A percentile compares a stretch with the other conserved stretches of the same genome.
These are phyloP conservation scores for Lathyrus aphaca DNA, from an alignment of 306 rosid genomes.

Conservation along the genomic window DNA sequence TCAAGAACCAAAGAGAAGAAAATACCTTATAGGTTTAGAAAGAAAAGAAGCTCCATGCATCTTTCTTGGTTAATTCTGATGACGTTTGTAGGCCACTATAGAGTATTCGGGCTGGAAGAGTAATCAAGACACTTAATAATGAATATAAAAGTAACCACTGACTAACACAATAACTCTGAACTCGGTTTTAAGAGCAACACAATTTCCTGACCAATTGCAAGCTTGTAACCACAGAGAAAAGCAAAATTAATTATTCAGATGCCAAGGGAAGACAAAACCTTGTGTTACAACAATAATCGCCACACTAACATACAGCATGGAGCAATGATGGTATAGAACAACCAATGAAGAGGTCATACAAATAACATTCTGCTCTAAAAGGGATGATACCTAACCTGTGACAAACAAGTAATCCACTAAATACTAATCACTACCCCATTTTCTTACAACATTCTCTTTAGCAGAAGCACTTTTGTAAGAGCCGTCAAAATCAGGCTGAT, in stretches of 20 bases:
- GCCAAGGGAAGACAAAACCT: slow-evolving; percentile 1
- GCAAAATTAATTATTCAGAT: neutral
- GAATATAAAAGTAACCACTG: neutral
- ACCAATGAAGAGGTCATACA: slow-evolving; percentile 12
- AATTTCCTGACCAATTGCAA: slow-evolving; percentile 14
- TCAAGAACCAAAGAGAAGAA: neutral
- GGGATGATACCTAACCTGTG: slow-evolving; percentile 41
- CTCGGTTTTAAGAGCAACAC: slow-evolving; percentile 10
- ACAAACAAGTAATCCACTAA: slow-evolving; percentile 40
- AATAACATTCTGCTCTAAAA: slow-evolving; percentile 14
- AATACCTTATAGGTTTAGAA: slow-evolving; percentile 1
- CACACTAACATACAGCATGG: slow-evolving; percentile 29
- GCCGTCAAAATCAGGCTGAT: slow-evolving; percentile 47
- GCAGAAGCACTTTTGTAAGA: slow-evolving; percentile 59
- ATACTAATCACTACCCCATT: slow-evolving; percentile 74
- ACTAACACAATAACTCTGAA: slow-evolving; percentile 17
- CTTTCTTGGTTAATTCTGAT: slow-evolving; percentile 14
- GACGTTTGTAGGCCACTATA: slow-evolving; percentile 4
- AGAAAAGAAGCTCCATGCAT: slow-evolving; percentile 17
- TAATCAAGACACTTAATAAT: neutral
- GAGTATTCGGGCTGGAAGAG: neutral
- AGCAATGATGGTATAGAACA: no score
- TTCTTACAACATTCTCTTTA: slow-evolving; percentile 72
- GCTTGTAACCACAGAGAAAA: slow-evolving; percentile 21
- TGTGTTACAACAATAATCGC: slow-evolving; percentile 20